Evolutionary conservation across 345 rosid genomes (phyloP).

Genomic region (Murraya koenigii): DNA sequence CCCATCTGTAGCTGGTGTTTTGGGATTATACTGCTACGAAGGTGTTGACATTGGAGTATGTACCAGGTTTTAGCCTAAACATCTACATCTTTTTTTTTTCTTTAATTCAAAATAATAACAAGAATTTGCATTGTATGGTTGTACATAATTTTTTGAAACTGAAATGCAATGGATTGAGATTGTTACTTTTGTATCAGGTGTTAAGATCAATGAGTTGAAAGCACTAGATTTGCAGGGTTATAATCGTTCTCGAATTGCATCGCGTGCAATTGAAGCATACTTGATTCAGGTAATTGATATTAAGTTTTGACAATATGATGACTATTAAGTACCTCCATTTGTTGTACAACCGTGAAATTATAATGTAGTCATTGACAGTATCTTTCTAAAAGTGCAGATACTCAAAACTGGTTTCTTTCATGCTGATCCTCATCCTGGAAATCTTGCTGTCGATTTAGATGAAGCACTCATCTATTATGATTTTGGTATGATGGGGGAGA

Average conservation of each 20-base stretch:
- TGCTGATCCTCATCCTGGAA: conserved; percentile 99
- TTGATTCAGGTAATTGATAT: conserved; percentile 73
- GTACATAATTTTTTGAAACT: not conserved
- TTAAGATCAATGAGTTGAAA: conserved; percentile 68
- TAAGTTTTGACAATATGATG: not conserved
- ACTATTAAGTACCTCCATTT: not conserved
- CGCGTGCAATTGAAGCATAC: conserved; percentile 85
- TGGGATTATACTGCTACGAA: conserved; percentile 94
- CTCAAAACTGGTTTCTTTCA: conserved; percentile 94
- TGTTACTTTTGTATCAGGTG: conserved; percentile 42
- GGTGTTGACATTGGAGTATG: conserved; percentile 96
- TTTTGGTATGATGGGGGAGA: conserved; percentile 99
- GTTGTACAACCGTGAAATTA: not conserved
- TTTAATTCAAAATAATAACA: conserved; percentile 11
- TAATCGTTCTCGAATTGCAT: conserved; percentile 72
- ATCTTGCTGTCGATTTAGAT: conserved; percentile 84
- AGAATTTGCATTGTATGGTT: not conserved
- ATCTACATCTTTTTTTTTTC: conserved; percentile 11
- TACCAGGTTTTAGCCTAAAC: conserved; percentile 67
- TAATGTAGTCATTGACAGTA: not conserved
- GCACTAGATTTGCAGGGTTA: conserved; percentile 58
- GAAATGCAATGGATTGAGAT: not conserved
- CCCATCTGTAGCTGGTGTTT: conserved; percentile 58
- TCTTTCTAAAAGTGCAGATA: conserved; percentile 47
- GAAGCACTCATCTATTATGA: conserved; percentile 88